Conservation (phyloP, 2,329 filamentous ascomycete genomes). For the Diaporthe vexans region DNA sequence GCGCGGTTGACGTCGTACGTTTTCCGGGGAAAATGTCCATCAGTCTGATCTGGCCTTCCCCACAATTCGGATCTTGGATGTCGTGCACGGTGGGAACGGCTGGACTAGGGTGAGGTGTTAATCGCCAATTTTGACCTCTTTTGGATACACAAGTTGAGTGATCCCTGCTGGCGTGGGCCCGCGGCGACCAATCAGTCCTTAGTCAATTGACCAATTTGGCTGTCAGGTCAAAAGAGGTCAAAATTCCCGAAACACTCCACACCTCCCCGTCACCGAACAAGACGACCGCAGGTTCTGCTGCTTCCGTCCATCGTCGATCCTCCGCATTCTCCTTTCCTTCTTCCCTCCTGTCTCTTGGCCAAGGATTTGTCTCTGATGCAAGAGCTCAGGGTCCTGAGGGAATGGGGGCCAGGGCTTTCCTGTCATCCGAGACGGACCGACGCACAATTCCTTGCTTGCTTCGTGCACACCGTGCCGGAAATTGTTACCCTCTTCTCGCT, state of each 20-base stretch:
- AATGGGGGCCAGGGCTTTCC: slow-evolving; percentile 21
- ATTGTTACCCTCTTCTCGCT: slow-evolving; percentile 29
- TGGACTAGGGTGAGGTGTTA: neutral
- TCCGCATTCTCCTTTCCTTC: slow-evolving; percentile 33
- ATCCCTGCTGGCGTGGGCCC: slow-evolving; percentile 13
- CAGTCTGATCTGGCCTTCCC: slow-evolving; percentile 28
- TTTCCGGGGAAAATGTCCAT: slow-evolving; percentile 27
- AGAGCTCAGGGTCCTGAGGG: slow-evolving; percentile 30
- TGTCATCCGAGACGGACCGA: slow-evolving; percentile 33
- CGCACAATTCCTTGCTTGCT: slow-evolving; percentile 24
- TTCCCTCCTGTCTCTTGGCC: slow-evolving; percentile 24
- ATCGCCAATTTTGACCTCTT: slow-evolving; percentile 39
- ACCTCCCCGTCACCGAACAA: slow-evolving; percentile 24
- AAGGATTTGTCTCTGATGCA: slow-evolving; percentile 15
- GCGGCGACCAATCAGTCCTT: neutral
- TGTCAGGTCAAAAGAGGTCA: slow-evolving; percentile 22
- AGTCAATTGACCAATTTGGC: slow-evolving; percentile 19
- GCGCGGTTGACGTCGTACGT: slow-evolving; percentile 21
- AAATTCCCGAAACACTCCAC: slow-evolving; percentile 37
- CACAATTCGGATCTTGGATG: slow-evolving; percentile 38
- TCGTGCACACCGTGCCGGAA: slow-evolving; percentile 21
- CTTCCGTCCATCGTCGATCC: slow-evolving; percentile 31
- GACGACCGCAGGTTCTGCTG: slow-evolving; percentile 29
- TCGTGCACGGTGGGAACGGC: slow-evolving; percentile 19
- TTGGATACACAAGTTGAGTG: neutral